Conservation (phyloP, 2,329 filamentous ascomycete species). For the Teratosphaeria nubilosa region DNA sequence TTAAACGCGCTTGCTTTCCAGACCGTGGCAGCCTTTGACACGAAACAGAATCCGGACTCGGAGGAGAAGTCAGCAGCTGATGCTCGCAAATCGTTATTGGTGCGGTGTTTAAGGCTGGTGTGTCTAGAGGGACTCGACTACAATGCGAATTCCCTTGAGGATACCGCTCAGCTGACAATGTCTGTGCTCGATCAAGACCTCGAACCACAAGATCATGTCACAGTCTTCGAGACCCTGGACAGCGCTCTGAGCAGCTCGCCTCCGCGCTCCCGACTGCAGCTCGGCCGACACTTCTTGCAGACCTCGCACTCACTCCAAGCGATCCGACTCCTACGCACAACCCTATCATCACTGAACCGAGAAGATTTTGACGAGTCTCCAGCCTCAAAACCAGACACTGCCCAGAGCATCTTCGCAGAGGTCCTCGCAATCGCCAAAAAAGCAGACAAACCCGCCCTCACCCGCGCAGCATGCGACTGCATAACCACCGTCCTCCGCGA, state of each 20-base stretch:
- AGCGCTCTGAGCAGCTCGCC: background rate
- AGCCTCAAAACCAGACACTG: background rate
- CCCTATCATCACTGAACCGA: background rate
- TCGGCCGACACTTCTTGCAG: background rate
- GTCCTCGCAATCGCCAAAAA: background rate
- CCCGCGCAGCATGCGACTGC: conserved; percentile 8
- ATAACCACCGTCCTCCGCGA: conserved; percentile 12
- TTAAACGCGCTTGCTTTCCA: background rate
- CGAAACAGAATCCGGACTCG: background rate
- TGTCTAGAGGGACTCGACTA: background rate
- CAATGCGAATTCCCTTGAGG: background rate
- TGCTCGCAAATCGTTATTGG: background rate
- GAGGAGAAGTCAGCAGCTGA: background rate
- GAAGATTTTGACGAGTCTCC: background rate
- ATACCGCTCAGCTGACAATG: background rate
- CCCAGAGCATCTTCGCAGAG: background rate
- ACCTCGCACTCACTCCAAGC: background rate
- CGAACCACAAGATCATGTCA: background rate
- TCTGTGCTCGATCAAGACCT: background rate
- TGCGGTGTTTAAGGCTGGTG: background rate
- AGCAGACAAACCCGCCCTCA: background rate
- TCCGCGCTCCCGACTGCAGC: background rate
- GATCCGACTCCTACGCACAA: background rate
- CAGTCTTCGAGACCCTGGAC: background rate
- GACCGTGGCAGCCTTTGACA: background rate